A percentile compares a stretch with the other conserved stretches of the same genome.
Conservation (phyloP, 2,329 filamentous ascomycete genomes). For the Dactylellina sp. region DNA sequence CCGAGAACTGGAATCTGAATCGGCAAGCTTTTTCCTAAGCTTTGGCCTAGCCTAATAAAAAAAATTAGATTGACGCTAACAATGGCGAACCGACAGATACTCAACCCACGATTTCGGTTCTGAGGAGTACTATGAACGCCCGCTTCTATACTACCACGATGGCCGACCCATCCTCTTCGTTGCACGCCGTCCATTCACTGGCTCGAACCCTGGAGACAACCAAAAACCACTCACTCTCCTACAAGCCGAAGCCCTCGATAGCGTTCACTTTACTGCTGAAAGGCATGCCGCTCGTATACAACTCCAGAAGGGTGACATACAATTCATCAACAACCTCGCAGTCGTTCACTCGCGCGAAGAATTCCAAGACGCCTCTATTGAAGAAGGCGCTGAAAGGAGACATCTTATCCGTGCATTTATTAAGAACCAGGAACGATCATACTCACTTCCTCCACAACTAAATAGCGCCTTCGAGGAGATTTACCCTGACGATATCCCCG, state of each 20-base stretch:
- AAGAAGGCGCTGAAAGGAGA: conserved; percentile 59
- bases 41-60: not conserved
- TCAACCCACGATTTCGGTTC: conserved; percentile 46
- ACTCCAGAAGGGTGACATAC: conserved; percentile 65
- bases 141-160: conserved; percentile 71
- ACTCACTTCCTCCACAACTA: conserved; percentile 64
- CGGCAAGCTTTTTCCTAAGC: conserved; percentile 62
- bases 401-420: conserved; percentile 67
- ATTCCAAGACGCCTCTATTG: conserved; percentile 62
- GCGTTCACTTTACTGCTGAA: conserved; percentile 65
- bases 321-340: conserved; percentile 67
- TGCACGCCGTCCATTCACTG: conserved; percentile 71
- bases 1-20: conserved; percentile 67
- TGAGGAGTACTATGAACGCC: conserved; percentile 63
- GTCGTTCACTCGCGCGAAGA: conserved; percentile 66
- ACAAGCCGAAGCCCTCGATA: conserved; percentile 66
- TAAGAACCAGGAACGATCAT: conserved; percentile 65
- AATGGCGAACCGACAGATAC: conserved; percentile 16
- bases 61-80: conserved; percentile 12
- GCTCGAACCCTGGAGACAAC: conserved; percentile 70
- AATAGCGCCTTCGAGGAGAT: conserved; percentile 68
- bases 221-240: conserved; percentile 67
- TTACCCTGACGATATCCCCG: conserved; percentile 67
- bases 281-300: conserved; percentile 63
- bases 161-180: conserved; percentile 71